Conservation (phyloP, 2,329 filamentous ascomycete species). For the Pestalotiopsis sp. region DNA sequence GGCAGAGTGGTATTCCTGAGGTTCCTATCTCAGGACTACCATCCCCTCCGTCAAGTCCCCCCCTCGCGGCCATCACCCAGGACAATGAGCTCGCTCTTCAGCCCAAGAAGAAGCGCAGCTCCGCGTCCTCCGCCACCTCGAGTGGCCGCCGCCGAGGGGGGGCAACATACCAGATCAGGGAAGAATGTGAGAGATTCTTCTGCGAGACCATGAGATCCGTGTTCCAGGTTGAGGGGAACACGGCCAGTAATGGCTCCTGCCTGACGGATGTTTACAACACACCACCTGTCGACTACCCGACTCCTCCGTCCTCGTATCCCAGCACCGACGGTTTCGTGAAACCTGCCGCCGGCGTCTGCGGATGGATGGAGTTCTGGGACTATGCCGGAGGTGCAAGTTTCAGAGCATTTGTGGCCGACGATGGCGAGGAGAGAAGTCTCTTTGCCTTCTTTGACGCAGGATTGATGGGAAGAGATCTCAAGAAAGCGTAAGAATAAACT, state of each 20-base stretch:
- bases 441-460: conserved; percentile 85
- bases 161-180: conserved; percentile 95
- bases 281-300: conserved; percentile 47
- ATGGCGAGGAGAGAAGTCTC: conserved; percentile 71
- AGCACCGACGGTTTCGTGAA: conserved; percentile 30
- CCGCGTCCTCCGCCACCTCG: conserved; percentile 26
- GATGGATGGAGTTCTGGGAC: conserved; percentile 82
- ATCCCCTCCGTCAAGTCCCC: conserved; percentile 86
- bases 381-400: conserved; percentile 84
- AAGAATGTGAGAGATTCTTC: conserved; percentile 99
- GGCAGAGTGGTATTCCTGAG: conserved; percentile 95
- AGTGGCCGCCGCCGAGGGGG: conserved; percentile 70
- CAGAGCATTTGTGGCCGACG: conserved; percentile 79
- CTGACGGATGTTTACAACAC: conserved; percentile 72
- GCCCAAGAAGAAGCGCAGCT: conserved; percentile 54
- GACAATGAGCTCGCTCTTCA: conserved; percentile 69
- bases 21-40: conserved; percentile 82
- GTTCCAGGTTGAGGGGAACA: conserved; percentile 94
- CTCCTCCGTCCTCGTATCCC: conserved; percentile 37
- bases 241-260: conserved; percentile 78
- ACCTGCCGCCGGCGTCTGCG: conserved; percentile 44
- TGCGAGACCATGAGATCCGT: conserved; percentile 91
- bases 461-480: conserved; percentile 76
- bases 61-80: conserved; percentile 75
- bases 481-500: conserved; percentile 75